These are phyloP conservation scores for Penicillium atrosanguineum DNA, from an alignment of 495 filamentous ascomycete genomes.

Conservation along the genomic window DNA sequence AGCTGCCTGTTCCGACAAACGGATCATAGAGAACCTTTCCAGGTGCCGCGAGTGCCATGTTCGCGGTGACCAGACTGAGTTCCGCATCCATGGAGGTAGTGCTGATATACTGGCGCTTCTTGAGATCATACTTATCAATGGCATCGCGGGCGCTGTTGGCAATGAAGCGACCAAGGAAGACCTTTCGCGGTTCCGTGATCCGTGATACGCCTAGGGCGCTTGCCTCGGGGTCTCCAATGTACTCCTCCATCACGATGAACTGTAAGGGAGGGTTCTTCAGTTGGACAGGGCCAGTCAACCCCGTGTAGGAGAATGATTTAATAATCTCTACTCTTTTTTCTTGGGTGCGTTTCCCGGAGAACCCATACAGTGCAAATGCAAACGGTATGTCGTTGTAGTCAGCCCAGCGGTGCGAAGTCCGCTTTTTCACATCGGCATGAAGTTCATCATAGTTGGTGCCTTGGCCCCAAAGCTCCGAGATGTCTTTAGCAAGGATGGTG, in stretches of 20 bases:
- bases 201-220: constrained; percentile 20
- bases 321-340: constrained; percentile 66
- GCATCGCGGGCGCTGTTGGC: constrained; percentile 59
- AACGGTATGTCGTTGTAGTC: constrained; percentile 63
- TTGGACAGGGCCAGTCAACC: constrained; percentile 70
- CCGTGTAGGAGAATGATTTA: constrained; percentile 74
- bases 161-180: constrained; percentile 72
- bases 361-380: constrained; percentile 78
- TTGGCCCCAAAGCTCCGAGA: constrained; percentile 86
- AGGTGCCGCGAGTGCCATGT: constrained; percentile 77
- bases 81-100: constrained; percentile 98
- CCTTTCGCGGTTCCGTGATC: constrained; percentile 48
- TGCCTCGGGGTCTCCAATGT: constrained; percentile 46
- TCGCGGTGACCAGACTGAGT: constrained; percentile 85
- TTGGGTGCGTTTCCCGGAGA: constrained; percentile 62
- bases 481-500: constrained; percentile 73
- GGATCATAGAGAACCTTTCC: constrained; percentile 89
- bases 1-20: constrained; percentile 91
- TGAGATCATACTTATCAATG: constrained; percentile 79
- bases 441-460: constrained; percentile 65
- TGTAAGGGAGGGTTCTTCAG: constrained; percentile 69
- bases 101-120: constrained; percentile 88
- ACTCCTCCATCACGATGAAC: constrained; percentile 80
- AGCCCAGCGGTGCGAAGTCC: constrained; percentile 62
- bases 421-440: constrained; percentile 58